Evolutionary conservation across 1,284 basidiomycete species (phyloP).

Genomic region (Microstroma glucosiphilum): DNA sequence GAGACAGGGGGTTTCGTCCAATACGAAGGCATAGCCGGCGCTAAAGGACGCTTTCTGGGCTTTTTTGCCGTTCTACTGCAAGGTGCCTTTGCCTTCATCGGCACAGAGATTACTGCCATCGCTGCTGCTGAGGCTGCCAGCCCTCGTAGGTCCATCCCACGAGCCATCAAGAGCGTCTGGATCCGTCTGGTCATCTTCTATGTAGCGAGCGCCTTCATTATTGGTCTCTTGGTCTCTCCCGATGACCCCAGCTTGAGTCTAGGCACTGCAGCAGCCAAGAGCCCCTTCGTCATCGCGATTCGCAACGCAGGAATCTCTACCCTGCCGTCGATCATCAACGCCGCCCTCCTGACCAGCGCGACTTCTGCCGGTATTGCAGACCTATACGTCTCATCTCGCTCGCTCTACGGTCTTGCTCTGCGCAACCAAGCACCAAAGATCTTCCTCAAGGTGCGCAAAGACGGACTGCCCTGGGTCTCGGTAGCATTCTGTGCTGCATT

Average conservation of each 20-base stretch:
- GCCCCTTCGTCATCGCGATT: conserved; percentile 52
- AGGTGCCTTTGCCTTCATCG: conserved; percentile 74
- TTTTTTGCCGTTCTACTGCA: conserved; percentile 34
- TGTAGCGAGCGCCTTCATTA: conserved; percentile 27
- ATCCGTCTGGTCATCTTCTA: conserved; percentile 10
- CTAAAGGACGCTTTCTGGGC: conserved; percentile 47
- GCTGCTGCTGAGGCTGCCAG: conserved; percentile 61
- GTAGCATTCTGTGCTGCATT: conserved; percentile 64
- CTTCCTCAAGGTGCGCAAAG: conserved; percentile 63
- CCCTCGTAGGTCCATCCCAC: conserved; percentile 35
- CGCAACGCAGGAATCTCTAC: conserved; percentile 53
- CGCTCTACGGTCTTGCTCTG: conserved; percentile 64
- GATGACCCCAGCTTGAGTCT: conserved; percentile 13
- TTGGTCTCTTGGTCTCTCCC: conserved; percentile 23
- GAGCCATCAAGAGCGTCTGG: conserved; percentile 12
- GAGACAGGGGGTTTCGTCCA: conserved; percentile 50
- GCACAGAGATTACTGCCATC: conserved; percentile 76
- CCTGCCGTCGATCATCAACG: conserved; percentile 60
- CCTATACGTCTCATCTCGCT: conserved; percentile 73
- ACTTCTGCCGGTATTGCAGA: conserved; percentile 79
- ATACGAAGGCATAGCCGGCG: conserved; percentile 9
- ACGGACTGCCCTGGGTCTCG: conserved; percentile 70
- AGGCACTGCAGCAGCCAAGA: conserved; percentile 25
- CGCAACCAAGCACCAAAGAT: conserved; percentile 69
- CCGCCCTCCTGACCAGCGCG: conserved; percentile 66